Conservation (phyloP, 2,329 filamentous ascomycete species). For the Cladophialophora immunda region DNA sequence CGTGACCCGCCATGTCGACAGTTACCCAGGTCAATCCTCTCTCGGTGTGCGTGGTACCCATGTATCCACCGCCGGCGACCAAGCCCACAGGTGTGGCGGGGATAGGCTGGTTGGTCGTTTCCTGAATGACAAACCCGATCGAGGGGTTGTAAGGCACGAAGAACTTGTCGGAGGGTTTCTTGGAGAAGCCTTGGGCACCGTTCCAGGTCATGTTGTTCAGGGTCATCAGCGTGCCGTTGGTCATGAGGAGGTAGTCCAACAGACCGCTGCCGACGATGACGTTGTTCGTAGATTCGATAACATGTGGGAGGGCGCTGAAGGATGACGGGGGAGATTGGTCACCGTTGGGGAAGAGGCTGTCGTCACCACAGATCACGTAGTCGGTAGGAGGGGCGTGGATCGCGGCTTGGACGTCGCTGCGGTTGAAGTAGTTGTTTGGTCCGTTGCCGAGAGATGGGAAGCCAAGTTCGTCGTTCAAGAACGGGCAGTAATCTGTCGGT, state of each 20-base stretch:
- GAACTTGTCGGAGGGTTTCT: slow-evolving; percentile 51
- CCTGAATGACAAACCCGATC: slow-evolving; percentile 47
- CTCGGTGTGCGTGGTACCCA: slow-evolving; percentile 54
- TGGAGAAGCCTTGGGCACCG: slow-evolving; percentile 57
- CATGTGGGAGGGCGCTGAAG: slow-evolving; percentile 39
- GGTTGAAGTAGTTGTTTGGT: slow-evolving; percentile 65
- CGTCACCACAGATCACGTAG: slow-evolving; percentile 52
- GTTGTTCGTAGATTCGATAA: slow-evolving; percentile 63
- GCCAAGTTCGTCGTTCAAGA: slow-evolving; percentile 73
- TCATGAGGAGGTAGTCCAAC: slow-evolving; percentile 59
- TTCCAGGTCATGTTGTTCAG: slow-evolving; percentile 66
- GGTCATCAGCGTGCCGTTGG: slow-evolving; percentile 61
- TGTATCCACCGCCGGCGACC: slow-evolving; percentile 51
- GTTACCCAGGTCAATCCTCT: slow-evolving; percentile 54
- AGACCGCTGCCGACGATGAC: slow-evolving; percentile 59
- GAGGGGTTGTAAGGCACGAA: slow-evolving; percentile 56
- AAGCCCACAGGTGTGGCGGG: slow-evolving; percentile 43
- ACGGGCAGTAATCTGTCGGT: slow-evolving; percentile 74
- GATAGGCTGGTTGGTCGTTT: slow-evolving; percentile 38
- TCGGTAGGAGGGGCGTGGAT: slow-evolving; percentile 58
- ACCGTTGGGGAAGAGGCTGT: slow-evolving; percentile 50
- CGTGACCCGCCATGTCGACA: slow-evolving; percentile 42
- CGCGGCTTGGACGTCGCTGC: slow-evolving; percentile 60
- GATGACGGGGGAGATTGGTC: slow-evolving; percentile 57
- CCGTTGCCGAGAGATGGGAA: slow-evolving; percentile 63